Evolutionary conservation across 192 early-diverging fungal species (phyloP).

Genomic region (Backusella tarrabulga): DNA sequence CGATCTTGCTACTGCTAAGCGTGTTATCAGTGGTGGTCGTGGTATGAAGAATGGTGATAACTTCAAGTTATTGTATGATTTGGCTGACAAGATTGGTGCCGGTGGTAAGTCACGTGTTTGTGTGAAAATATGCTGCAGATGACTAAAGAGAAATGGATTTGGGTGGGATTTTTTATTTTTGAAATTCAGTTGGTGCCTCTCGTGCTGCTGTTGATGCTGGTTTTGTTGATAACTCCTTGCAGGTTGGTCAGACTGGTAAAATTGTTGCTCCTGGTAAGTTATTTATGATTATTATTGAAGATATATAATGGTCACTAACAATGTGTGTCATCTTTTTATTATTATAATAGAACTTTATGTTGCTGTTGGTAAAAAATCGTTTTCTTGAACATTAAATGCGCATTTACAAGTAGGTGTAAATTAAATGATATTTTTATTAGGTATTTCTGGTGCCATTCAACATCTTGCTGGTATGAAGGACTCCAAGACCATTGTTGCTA

Average conservation of each 20-base stretch:
- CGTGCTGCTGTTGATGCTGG: constrained; percentile 98
- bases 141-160: constrained; percentile 10
- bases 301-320: not conserved
- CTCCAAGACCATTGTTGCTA: constrained; percentile 96
- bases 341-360: constrained; percentile 72
- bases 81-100: constrained; percentile 93
- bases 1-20: constrained; percentile 82
- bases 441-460: constrained; percentile 95
- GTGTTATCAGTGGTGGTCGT: constrained; percentile 93
- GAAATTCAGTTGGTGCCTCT: constrained; percentile 83
- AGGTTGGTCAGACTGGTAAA: constrained; percentile 98
- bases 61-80: constrained; percentile 86
- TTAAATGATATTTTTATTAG: constrained; percentile 6
- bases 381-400: not conserved
- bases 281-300: not conserved
- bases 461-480: constrained; percentile 99
- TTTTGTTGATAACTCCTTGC: constrained; percentile 93
- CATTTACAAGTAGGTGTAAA: not conserved
- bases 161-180: constrained; percentile 13
- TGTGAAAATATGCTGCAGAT: not conserved
- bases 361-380: constrained; percentile 69
- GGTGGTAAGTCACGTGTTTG: constrained; percentile 62
- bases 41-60: constrained; percentile 96
- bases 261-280: constrained; percentile 86
- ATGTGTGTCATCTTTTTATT: not conserved